phyloP scores from a whole-genome alignment of 805 yeast genomes.

The Wickerhamia fluorescens region DNA sequence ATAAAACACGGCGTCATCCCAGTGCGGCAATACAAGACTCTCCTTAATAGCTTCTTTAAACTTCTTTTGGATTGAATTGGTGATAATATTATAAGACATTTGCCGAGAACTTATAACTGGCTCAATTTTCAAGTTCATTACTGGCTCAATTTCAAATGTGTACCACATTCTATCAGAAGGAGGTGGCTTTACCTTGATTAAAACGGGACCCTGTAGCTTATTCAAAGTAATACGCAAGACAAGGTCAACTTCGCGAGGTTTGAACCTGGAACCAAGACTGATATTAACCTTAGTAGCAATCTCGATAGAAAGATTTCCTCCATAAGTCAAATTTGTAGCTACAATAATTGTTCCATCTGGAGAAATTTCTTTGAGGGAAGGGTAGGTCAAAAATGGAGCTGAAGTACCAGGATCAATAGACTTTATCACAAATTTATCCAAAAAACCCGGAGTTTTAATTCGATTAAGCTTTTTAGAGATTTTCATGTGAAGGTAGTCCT shows the following conservation, averaged over 20 bases:
- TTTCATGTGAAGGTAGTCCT: slow-evolving; percentile 47
- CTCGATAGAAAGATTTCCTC: slow-evolving; percentile 70
- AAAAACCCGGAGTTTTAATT: slow-evolving; percentile 78
- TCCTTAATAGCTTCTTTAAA: slow-evolving; percentile 75
- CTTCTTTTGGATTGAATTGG: slow-evolving; percentile 70
- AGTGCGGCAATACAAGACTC: slow-evolving; percentile 74
- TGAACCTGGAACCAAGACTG: slow-evolving; percentile 69
- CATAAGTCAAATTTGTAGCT: slow-evolving; percentile 55
- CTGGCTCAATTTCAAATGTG: slow-evolving; percentile 74
- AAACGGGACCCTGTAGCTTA: slow-evolving; percentile 65
- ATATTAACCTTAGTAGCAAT: slow-evolving; percentile 76
- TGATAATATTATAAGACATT: slow-evolving; percentile 68
- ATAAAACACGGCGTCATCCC: slow-evolving; percentile 80
- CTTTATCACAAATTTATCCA: slow-evolving; percentile 74
- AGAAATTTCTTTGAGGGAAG: slow-evolving; percentile 57
- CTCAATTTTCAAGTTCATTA: slow-evolving; percentile 66
- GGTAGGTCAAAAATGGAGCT: slow-evolving; percentile 74
- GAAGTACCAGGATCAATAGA: slow-evolving; percentile 69
- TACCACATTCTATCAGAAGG: slow-evolving; percentile 93
- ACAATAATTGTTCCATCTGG: slow-evolving; percentile 75
- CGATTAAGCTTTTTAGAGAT: slow-evolving; percentile 69
- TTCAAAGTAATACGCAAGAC: slow-evolving; percentile 62
- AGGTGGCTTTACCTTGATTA: slow-evolving; percentile 73
- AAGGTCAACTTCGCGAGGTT: slow-evolving; percentile 68
- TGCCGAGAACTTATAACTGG: slow-evolving; percentile 88